Percentiles rank a stretch among this genome's conserved stretches.
Conservation (phyloP, 306 rosid species). For the Lathyrus tuberosus region DNA sequence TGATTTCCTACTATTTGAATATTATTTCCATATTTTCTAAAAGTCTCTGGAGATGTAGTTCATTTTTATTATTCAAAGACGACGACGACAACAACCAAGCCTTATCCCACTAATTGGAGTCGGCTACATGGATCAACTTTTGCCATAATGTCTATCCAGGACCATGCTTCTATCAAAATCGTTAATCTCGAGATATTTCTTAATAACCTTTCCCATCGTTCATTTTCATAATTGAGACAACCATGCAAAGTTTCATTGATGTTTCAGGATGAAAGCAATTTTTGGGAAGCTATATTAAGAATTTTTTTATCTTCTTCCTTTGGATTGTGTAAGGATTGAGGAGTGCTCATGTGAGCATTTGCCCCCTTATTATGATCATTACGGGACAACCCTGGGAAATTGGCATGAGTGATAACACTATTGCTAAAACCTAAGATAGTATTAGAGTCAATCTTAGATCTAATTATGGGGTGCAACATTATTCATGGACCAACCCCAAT, state of each 20-base stretch:
- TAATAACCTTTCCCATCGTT: neutral
- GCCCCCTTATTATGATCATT: slow-evolving; percentile 3
- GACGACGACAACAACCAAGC: too few relatives aligned
- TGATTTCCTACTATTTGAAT: neutral
- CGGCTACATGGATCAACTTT: too few relatives aligned
- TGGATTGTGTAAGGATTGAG: neutral
- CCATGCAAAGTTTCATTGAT: neutral
- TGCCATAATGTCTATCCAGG: too few relatives aligned
- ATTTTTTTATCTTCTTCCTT: neutral
- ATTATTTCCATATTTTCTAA: neutral
- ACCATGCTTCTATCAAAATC: too few relatives aligned
- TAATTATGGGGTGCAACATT: neutral
- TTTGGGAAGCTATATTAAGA: neutral
- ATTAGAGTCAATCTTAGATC: neutral
- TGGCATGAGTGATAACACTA: neutral
- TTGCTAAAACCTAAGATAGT: neutral
- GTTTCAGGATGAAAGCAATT: neutral
- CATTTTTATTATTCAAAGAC: neutral
- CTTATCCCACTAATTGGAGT: too few relatives aligned
- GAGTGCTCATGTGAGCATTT: neutral
- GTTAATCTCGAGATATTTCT: too few relatives aligned
- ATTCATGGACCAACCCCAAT: neutral
- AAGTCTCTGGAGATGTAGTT: neutral
- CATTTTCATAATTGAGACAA: slow-evolving; percentile 13
- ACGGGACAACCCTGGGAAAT: slow-evolving; percentile 12